Percentiles rank a stretch among this genome's conserved stretches.
Evolutionary conservation across 768 basidiomycete species (phyloP).

Genomic region (Hypholoma fasciculare): DNA sequence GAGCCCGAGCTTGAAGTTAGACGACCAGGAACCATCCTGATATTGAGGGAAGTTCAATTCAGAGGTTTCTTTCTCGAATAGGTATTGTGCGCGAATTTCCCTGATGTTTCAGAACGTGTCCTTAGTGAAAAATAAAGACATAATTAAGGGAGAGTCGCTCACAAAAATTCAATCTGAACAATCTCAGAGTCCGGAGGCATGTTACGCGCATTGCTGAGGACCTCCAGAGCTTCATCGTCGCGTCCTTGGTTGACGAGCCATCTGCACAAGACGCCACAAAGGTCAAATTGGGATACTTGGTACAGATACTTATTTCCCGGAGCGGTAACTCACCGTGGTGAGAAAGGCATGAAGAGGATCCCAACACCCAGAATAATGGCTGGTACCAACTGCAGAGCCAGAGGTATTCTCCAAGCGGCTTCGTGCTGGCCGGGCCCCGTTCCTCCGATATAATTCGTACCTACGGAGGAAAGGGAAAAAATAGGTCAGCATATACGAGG

Average conservation of each 20-base stretch:
- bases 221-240: constrained; percentile 69
- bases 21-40: constrained; percentile 59
- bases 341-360: constrained; percentile 78
- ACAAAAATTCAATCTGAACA: constrained; percentile 76
- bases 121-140: too few relatives aligned
- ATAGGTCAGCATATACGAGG: constrained; percentile 7
- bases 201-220: constrained; percentile 60
- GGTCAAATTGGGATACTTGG: neutral
- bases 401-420: constrained; percentile 76
- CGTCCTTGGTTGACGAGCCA: constrained; percentile 80
- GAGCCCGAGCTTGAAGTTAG: constrained; percentile 62
- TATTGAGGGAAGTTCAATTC: constrained; percentile 57
- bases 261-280: constrained; percentile 27
- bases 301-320: neutral
- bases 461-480: constrained; percentile 41
- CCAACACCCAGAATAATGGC: constrained; percentile 71
- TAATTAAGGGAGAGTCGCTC: constrained; percentile 22
- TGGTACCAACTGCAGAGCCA: constrained; percentile 74
- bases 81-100: constrained; percentile 72
- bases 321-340: constrained; percentile 52
- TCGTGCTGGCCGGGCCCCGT: constrained; percentile 55
- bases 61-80: constrained; percentile 70
- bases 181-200: constrained; percentile 59
- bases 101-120: constrained; percentile 25
- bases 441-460: constrained; percentile 73